phyloP scores from a whole-genome alignment of 2,329 filamentous ascomycete genomes.

The Microcyclosporella mali region DNA sequence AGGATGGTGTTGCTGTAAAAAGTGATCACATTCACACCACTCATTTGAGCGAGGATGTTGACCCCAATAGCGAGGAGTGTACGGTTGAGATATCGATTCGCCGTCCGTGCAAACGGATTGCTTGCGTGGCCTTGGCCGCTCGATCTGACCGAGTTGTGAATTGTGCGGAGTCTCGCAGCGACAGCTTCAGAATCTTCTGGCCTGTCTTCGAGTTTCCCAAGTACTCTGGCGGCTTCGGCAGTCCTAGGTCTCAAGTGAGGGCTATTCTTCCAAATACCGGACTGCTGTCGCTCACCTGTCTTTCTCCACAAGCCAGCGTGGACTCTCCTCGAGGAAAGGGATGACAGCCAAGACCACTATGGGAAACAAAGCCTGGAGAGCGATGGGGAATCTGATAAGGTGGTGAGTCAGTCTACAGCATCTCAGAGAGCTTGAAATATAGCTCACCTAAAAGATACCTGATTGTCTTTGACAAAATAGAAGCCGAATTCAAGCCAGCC shows the following conservation, averaged over 20 bases:
- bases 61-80: slow-evolving; percentile 22
- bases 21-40: slow-evolving; percentile 24
- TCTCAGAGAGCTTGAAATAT: neutral
- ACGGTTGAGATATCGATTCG: slow-evolving; percentile 22
- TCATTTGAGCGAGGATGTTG: slow-evolving; percentile 23
- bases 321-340: slow-evolving; percentile 28
- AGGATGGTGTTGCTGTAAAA: slow-evolving; percentile 25
- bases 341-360: slow-evolving; percentile 30
- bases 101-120: slow-evolving; percentile 23
- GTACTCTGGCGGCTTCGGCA: slow-evolving; percentile 20
- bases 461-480: slow-evolving; percentile 17
- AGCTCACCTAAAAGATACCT: slow-evolving; percentile 11
- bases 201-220: slow-evolving; percentile 24
- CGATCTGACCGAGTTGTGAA: slow-evolving; percentile 19
- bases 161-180: slow-evolving; percentile 11
- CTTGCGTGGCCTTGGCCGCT: slow-evolving; percentile 18
- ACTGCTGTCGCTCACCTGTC: too few species aligned
- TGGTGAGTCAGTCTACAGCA: slow-evolving; percentile 13
- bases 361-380: slow-evolving; percentile 40
- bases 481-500: slow-evolving; percentile 23
- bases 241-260: slow-evolving; percentile 2
- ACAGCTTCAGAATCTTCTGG: slow-evolving; percentile 19
- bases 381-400: slow-evolving; percentile 33
- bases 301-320: slow-evolving; percentile 6
- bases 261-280: neutral